phyloP scores from a whole-genome alignment of 495 filamentous ascomycete genomes.

The Lasiosphaeria ovina region DNA sequence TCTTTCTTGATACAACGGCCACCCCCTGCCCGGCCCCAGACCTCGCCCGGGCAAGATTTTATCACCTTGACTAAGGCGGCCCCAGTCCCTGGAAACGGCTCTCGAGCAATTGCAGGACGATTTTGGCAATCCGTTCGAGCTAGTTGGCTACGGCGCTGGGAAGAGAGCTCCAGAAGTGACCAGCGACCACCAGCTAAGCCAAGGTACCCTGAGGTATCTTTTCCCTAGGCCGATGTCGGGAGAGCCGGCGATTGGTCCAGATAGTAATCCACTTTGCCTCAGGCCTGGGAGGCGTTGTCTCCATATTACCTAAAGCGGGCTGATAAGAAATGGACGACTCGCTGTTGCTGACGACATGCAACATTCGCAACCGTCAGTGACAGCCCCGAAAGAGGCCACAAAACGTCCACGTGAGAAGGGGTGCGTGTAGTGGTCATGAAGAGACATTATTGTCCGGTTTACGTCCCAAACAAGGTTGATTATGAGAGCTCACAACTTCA shows the following conservation, averaged over 20 bases:
- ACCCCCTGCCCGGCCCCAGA: slow-evolving; percentile 10
- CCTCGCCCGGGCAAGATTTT: slow-evolving; percentile 14
- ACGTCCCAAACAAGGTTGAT: neutral
- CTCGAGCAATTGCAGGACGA: slow-evolving; percentile 11
- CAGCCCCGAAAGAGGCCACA: neutral
- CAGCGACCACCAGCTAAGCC: too few relatives aligned
- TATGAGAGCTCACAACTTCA: neutral
- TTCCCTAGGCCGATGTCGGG: slow-evolving; percentile 26
- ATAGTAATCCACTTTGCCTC: neutral
- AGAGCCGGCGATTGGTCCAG: slow-evolving; percentile 19
- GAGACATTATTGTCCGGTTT: slow-evolving; percentile 2
- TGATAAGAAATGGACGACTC: slow-evolving; percentile 29
- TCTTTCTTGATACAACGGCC: slow-evolving; percentile 28
- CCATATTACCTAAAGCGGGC: slow-evolving; percentile 32
- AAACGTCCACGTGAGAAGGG: slow-evolving; percentile 20
- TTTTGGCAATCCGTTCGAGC: slow-evolving; percentile 15
- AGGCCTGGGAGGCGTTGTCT: too few relatives aligned
- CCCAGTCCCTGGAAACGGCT: slow-evolving; percentile 6
- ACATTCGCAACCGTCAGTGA: too few relatives aligned
- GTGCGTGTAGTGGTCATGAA: neutral
- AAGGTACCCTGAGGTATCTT: too few relatives aligned
- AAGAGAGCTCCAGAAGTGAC: slow-evolving; percentile 19
- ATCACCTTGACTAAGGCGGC: slow-evolving; percentile 19
- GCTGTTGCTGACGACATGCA: neutral
- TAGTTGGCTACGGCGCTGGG: slow-evolving; percentile 20